Conservation (phyloP, 2,329 filamentous ascomycete genomes). For the Cladosporium sp. region DNA sequence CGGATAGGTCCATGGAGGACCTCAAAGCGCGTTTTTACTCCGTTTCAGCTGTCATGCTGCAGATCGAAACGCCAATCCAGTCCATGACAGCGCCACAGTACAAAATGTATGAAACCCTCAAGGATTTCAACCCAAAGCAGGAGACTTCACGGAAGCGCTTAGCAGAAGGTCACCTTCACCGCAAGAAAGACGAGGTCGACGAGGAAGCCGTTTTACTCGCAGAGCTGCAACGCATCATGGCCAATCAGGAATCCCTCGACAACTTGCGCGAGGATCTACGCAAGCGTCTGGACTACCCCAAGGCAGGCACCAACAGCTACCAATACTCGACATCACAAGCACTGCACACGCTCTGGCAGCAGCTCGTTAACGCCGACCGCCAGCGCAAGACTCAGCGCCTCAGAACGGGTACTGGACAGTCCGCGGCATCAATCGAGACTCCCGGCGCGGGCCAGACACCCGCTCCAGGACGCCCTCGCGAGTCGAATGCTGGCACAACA, state of each 20-base stretch:
- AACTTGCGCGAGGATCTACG: slow-evolving; percentile 81
- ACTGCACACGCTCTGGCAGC: slow-evolving; percentile 77
- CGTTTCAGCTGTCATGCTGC: slow-evolving; percentile 80
- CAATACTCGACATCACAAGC: slow-evolving; percentile 79
- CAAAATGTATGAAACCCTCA: slow-evolving; percentile 78
- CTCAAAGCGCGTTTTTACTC: slow-evolving; percentile 90
- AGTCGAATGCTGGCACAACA: slow-evolving; percentile 45
- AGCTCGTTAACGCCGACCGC: slow-evolving; percentile 80
- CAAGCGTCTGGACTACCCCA: slow-evolving; percentile 77
- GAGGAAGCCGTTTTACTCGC: slow-evolving; percentile 89
- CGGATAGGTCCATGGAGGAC: slow-evolving; percentile 75
- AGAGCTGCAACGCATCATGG: slow-evolving; percentile 89
- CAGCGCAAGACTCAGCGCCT: slow-evolving; percentile 75
- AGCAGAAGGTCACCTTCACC: slow-evolving; percentile 74
- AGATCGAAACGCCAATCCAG: slow-evolving; percentile 74
- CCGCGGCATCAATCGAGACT: slow-evolving; percentile 20
- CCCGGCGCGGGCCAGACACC: slow-evolving; percentile 26
- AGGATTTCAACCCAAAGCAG: slow-evolving; percentile 78
- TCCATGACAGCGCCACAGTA: slow-evolving; percentile 89
- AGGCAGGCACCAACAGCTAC: slow-evolving; percentile 56
- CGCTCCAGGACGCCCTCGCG: slow-evolving; percentile 37
- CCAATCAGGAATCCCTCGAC: slow-evolving; percentile 81
- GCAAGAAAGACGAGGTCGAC: slow-evolving; percentile 82
- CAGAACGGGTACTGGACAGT: slow-evolving; percentile 23
- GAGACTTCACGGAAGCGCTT: slow-evolving; percentile 83